Base-by-base conservation (phyloP, 2,329 filamentous ascomycete species). In the Hypoxylon sp. region DNA sequence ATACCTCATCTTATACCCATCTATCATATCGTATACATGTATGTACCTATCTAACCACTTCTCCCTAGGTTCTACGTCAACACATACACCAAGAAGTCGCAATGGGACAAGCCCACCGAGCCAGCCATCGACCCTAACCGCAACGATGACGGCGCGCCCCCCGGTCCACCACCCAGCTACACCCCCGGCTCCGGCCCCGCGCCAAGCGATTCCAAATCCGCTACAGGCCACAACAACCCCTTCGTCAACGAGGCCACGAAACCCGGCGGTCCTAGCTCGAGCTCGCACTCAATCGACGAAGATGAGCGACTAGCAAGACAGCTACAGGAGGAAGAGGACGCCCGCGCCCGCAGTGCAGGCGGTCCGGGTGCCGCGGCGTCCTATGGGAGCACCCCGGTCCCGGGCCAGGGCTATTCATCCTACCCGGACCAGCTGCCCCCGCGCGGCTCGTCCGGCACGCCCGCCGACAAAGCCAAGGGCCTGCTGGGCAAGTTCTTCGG, bases 41-140 rank as follows among this genome's bases (percentile, higher is more conserved):
- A 37, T 7, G 7, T n/a, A n/a, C n/a, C n/a, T 56, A 62, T 54
- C 60, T 73, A 67, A 77, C 37, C 4, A n/a, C 7, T 27, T 48
- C 6, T 21, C n/a, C 10, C 5, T 70, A 93, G 91, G 91, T 97
- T 96, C 87, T 98, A 92, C 82, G 92, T 97, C 67, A 96, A 98
- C 82, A 88, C 92, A 68, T 88, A 90, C 80, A 97, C 94, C 71
- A 96, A 96, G 76, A 87, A 92, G 77, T 97, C 94, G 4, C 92
- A 95, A 86, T 98, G 94, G 94, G 92, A 97, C 3, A 91, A 89
- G 73, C 94, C 94, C 17, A 93, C 89, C 39, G 86, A 86, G 58
- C 90, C 92, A 47, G 89, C 89, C 57, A 87, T 88, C 71, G 84
- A 87, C 15, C 80, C 85, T 6, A 77, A 83, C 11, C 60, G 50